Evolutionary conservation across 2,329 filamentous ascomycete species (phyloP), one percentile per base, ranked within the genome.

Genomic region (Fusarium oligoseptatum): DNA sequence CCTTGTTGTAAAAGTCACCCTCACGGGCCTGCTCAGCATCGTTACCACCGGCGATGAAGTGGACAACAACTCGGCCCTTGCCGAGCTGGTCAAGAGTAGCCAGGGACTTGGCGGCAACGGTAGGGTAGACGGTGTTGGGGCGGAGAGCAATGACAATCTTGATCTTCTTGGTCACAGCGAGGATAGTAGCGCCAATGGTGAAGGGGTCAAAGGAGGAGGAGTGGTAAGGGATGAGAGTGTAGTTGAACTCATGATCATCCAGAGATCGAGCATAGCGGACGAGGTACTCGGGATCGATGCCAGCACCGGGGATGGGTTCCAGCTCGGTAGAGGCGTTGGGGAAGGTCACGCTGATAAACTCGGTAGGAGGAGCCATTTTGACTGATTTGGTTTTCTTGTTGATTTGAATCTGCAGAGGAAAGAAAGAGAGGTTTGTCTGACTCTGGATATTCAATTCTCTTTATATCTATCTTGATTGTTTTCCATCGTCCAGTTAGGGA

Each of bases 41-140:
- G 66, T 85, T 90, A 57, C 90, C 90, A 32, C 90, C 90, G 1
- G 90, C 90, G 71, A 92, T 91, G 76, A 91, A 90, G 75, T 92
- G 90, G 12, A 91, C 90, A 0, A 91, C 89, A 5, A 86, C 89
- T 11, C 89, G 87, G 9, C 90, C 90, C 4, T 80, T 81, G 78
- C 87, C 88, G 29, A 91, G 86, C 71, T 91, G 89, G 72, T 91
- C 89, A 0, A 92, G 86, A 0, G 90, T 91, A 2, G 90, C 89
- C 1, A 92, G 85, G 4, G 88, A 86, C 79, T 91, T 91, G 48
- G 90, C 90, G 0, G 90, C 90, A 0, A 91, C 89, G 2, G 90
- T 92, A 5, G 90, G 90, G 76, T 90, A 91, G 9, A 91, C 77
- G 0, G 77, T 78, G 82, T 92, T 92, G 34, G 90, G 89, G 1